Evolutionary conservation across 805 yeast genomes (phyloP).

Genomic region (Saccharomyces jurei): DNA sequence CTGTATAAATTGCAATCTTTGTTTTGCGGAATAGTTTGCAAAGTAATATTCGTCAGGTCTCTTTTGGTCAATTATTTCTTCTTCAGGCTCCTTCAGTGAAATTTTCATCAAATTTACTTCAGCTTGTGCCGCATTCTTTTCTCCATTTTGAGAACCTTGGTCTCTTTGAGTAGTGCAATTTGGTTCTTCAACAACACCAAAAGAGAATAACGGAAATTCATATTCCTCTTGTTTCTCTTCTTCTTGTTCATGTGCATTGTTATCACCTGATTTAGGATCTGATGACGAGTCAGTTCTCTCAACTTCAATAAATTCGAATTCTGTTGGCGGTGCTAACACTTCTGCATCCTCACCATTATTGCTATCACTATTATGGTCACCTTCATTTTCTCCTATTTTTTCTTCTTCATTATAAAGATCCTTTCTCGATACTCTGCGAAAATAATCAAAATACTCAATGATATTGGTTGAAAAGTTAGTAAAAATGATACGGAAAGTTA

Average conservation of each 20-base stretch:
- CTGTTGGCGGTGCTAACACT: slow-evolving; percentile 28
- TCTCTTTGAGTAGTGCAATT: background rate
- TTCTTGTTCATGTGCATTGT: slow-evolving; percentile 6
- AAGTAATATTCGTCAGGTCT: slow-evolving; percentile 23
- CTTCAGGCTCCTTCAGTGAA: slow-evolving; percentile 18
- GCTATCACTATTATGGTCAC: slow-evolving; percentile 1
- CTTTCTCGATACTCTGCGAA: slow-evolving; percentile 17
- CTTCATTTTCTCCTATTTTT: slow-evolving; percentile 2
- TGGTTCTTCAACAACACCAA: slow-evolving; percentile 3
- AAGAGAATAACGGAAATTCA: slow-evolving; percentile 27
- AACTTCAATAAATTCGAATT: slow-evolving; percentile 22
- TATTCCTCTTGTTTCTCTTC: slow-evolving; percentile 15
- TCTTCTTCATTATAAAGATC: slow-evolving; percentile 11
- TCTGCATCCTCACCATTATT: slow-evolving; percentile 12
- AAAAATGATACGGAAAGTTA: background rate
- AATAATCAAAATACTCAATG: background rate
- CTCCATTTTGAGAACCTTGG: background rate
- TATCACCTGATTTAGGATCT: slow-evolving; percentile 1
- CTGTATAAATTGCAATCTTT: slow-evolving; percentile 8
- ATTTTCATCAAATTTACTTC: slow-evolving; percentile 20
- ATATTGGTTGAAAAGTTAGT: background rate
- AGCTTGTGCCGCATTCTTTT: slow-evolving; percentile 6
- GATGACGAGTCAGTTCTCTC: background rate
- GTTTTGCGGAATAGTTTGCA: slow-evolving; percentile 9
- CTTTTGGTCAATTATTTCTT: slow-evolving; percentile 12